These are phyloP conservation scores for Periconia digitata DNA, from an alignment of 2,329 filamentous ascomycete species.

Conservation along the genomic window DNA sequence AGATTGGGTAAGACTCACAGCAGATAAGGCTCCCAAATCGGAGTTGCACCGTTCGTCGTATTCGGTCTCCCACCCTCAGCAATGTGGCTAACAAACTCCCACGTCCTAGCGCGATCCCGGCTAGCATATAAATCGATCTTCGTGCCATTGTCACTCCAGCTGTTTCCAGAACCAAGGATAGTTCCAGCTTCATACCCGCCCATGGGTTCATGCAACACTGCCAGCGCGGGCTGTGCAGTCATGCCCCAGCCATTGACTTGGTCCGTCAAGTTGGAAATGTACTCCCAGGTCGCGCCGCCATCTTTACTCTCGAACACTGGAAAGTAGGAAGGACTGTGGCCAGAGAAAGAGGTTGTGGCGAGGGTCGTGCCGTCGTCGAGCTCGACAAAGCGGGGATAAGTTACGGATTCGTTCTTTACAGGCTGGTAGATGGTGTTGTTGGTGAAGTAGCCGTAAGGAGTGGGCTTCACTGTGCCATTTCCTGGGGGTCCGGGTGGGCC, in stretches of 20 bases:
- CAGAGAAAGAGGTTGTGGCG: constrained; percentile 16
- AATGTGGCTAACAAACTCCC: constrained; percentile 26
- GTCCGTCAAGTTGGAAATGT: constrained; percentile 63
- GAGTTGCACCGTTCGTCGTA: constrained; percentile 22
- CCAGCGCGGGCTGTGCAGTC: constrained; percentile 48
- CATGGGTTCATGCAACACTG: constrained; percentile 16
- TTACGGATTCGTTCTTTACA: constrained; percentile 12
- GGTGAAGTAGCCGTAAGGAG: constrained; percentile 19
- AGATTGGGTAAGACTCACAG: constrained; percentile 12
- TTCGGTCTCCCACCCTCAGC: constrained; percentile 18
- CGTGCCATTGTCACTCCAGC: constrained; percentile 51
- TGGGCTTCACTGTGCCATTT: background rate
- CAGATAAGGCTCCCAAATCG: constrained; percentile 28
- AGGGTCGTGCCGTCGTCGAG: constrained; percentile 20
- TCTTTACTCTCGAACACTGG: constrained; percentile 48
- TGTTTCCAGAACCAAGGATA: constrained; percentile 47
- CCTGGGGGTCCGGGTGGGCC: background rate
- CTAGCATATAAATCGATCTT: constrained; percentile 26
- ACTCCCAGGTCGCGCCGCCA: constrained; percentile 56
- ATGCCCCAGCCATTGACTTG: constrained; percentile 64
- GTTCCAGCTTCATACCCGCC: constrained; percentile 22
- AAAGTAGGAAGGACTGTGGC: constrained; percentile 30
- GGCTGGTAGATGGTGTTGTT: constrained; percentile 25
- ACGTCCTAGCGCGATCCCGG: constrained; percentile 18
- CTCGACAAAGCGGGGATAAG: constrained; percentile 19